Evolutionary conservation across 768 basidiomycete genomes (phyloP), one percentile per base, ranked within the genome.

Genomic region (Lyophyllum semitale): DNA sequence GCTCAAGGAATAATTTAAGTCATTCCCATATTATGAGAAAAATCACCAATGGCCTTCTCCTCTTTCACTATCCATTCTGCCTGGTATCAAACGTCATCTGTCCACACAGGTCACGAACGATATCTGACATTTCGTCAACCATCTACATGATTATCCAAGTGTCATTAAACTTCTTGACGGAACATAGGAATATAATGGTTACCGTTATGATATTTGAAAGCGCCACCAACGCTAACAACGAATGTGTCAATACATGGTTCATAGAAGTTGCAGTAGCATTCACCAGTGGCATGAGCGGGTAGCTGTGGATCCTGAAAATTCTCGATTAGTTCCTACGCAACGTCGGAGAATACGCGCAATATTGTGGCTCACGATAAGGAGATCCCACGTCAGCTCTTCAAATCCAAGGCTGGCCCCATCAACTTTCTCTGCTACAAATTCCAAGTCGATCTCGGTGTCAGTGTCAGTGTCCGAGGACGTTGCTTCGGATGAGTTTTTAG

Each of bases 371-470:
- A 77, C 77, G 63, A 68, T 65, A 15, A 79, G 61, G 25, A 75
- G 62, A 58, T 72, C 71, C 53, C 78, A 55, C 8, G 75, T 71
- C 29, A 79, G 57, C 44, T 77, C 73, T 41, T 73, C 67, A 53
- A 79, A 72, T 17, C 78, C 78, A 27, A 77, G 71, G 53, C 68
- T 75, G 4, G 73, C 68, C 1, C 74, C 77, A 57, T 76, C 76
- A 15, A 76, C 66, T 54, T 71, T 71, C 17, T 66, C 70, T 7
- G 71, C 71, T 6, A 64, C 59, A 25, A 65, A 54, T 30, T 65
- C 63, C 9, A 65, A 29, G 4, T 57, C 51, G 9, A 51, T 46
- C 51, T 60, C 37, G 11, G 26, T 20, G 20, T 57, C 53, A n/a
- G n/a, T n/a, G n/a, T n/a, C n/a, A 15, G 58, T 59, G 26, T 65